Base-by-base conservation (phyloP, 2,329 filamentous ascomycete genomes). In the Blastomyces emzantsi region DNA sequence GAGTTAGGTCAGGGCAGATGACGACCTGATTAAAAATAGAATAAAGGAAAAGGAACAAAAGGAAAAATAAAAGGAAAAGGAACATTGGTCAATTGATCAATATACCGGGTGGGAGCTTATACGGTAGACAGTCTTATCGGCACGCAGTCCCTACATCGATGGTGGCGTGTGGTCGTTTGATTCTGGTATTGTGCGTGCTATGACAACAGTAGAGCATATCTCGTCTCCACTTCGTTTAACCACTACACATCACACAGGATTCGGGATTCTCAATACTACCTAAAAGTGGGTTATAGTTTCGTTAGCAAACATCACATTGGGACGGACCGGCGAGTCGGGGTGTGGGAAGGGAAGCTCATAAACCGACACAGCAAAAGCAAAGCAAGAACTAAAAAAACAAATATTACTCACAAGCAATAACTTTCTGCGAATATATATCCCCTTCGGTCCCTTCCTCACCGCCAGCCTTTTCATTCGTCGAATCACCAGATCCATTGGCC, bases 241-340 rank as follows among this genome's bases (percentile, higher is more conserved):
- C 93, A 78, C 90, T 95, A 87, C 94, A 99, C 94, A 99, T 97
- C 68, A 96, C 76, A 76, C 94, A 99, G 58, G 88, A 83, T 76
- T 99, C 94, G 70, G 89, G 91, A 81, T 97, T 97, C 75, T 97
- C 92, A 76, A 99, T 97, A 79, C 92, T 97, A 82, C 87, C 87
- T 89, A 65, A 71, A 54, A 36, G 19, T 52, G 55, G 36, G 64
- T 59, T 45, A 61, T 61, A 54, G 43, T 47, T 13, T 28, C 70
- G 73, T 81, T 72, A 78, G 72, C 66, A 62, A 60, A 63, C 17
- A 17, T 56, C 36, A 39, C 13, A 17, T 43, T 13, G 15, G 54
- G n/a, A 30, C 15, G 3, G 19, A 22, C 7, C 19, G n/a, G n/a
- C 6, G 17, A 45, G 17, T 19, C 17, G 19, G 9, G 17, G 6